Evolutionary conservation across 2,329 filamentous ascomycete genomes (phyloP).

Genomic region (Aspergillus intermedius): DNA sequence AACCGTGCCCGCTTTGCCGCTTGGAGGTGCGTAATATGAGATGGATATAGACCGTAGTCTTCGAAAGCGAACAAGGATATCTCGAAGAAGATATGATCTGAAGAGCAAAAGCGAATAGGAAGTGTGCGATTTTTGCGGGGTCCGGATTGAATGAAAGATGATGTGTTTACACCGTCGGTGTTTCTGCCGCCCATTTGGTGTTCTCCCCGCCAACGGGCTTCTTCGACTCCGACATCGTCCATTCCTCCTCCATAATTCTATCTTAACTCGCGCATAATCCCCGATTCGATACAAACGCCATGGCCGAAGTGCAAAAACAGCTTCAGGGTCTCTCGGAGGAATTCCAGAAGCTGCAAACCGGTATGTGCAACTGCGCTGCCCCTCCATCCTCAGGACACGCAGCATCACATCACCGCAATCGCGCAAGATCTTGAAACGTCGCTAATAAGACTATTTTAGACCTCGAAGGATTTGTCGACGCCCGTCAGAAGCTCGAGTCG

Average conservation of each 20-base stretch:
- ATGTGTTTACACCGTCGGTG: slow-evolving; percentile 10
- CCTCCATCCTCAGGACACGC: neutral
- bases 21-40: slow-evolving; percentile 7
- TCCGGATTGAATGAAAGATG: slow-evolving; percentile 1
- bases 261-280: slow-evolving; percentile 3
- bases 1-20: slow-evolving; percentile 6
- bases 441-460: slow-evolving; percentile 50
- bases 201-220: slow-evolving; percentile 15
- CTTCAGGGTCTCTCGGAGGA: slow-evolving; percentile 81
- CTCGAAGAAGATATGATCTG: neutral
- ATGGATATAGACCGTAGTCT: neutral
- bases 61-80: neutral
- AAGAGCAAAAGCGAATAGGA: slow-evolving; percentile 1
- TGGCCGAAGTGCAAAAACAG: slow-evolving; percentile 68
- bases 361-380: slow-evolving; percentile 39
- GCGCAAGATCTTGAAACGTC: slow-evolving; percentile 1
- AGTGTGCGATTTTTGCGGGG: neutral
- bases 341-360: slow-evolving; percentile 79
- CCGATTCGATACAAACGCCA: slow-evolving; percentile 32
- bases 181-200: slow-evolving; percentile 20
- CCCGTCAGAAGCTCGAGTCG: slow-evolving; percentile 82
- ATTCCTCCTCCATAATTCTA: slow-evolving; percentile 6
- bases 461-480: slow-evolving; percentile 66
- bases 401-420: neutral
- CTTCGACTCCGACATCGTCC: slow-evolving; percentile 4